Percentiles rank a stretch among this genome's conserved stretches.
Evolutionary conservation across 345 rosid species (phyloP).

Genomic region (Eucalyptus grandis): DNA sequence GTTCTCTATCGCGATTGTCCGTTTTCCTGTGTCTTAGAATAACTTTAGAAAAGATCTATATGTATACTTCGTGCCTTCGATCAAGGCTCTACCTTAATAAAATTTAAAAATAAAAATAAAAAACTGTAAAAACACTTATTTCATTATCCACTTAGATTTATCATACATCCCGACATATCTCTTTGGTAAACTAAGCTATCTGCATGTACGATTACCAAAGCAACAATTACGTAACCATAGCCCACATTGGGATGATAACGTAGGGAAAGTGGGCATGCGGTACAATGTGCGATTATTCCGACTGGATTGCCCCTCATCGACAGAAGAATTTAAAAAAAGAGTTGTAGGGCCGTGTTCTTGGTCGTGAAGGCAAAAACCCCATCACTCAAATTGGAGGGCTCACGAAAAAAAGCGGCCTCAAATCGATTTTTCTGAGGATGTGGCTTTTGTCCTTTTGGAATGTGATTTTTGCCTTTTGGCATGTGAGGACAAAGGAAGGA

Average conservation of each 20-base stretch:
- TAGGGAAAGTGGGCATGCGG: neutral
- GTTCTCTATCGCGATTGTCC: neutral
- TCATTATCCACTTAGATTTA: neutral
- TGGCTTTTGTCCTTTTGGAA: neutral
- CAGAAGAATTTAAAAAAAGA: no score
- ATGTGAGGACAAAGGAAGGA: neutral
- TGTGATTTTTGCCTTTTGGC: neutral
- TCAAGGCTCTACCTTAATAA: neutral
- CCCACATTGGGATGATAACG: neutral
- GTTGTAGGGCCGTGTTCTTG: neutral
- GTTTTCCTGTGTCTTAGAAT: neutral
- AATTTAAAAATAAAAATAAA: neutral
- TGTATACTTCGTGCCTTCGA: neutral
- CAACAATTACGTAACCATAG: neutral
- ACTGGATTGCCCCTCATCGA: neutral
- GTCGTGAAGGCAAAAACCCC: neutral
- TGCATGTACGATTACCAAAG: neutral
- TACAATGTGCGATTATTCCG: neutral
- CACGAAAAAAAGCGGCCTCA: neutral
- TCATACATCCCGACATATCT: neutral
- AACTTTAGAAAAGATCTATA: no score
- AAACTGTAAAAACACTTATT: neutral
- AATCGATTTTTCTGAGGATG: neutral
- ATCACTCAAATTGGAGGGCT: neutral
- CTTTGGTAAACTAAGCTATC: neutral